Evolutionary conservation across 257 asterid genomes (phyloP), one percentile per base, ranked within the genome.

Genomic region (Gentiana macrophylla): DNA sequence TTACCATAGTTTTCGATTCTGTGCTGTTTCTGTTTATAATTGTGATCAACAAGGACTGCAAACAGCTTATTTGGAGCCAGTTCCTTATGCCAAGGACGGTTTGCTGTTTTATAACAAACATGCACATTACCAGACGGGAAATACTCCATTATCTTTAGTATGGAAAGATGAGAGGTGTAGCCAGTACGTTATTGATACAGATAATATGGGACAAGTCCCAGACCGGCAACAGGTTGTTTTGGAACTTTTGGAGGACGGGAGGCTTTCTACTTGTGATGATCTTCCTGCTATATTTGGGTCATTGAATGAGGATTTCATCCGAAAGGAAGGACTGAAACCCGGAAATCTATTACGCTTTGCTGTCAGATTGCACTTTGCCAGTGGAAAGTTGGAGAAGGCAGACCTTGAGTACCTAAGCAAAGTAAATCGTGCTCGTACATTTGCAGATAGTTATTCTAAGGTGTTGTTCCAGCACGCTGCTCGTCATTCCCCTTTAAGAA

Each of bases 131-230:
- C 89, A 92, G 72, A 57, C 89, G 35, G 95, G 98, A 62, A 85
- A 80, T 78, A 92, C 98, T 35, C 97, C 97, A 7, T 64, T 88
- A 66, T 81, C 79, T 57, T 76, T 92, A 67, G 89, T 91, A 49
- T 92, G 98, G 98, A 92, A 92, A 78, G 97, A 92, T 69, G 88
- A 74, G 61, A 78, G 64, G 52, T 92, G 97, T 72, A 85, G 97
- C 61, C 89, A 81, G 57, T 88, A 83, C 65, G 91, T 88, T 70
- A 72, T 88, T 74, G 98, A 88, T 57, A 92, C 97, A 3, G 98
- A 92, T 72, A 68, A 84, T 70, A 83, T 63, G 47, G 97, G 98
- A 56, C 77, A 84, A 70, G 67, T 88, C 61, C 95, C 93, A 52
- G 72, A 71, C 72, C 94, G 85, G 65, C 97, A 88, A 53, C 12